phyloP scores from a whole-genome alignment of 352 stramenopile genomes.

The Phytopythium montanum region DNA sequence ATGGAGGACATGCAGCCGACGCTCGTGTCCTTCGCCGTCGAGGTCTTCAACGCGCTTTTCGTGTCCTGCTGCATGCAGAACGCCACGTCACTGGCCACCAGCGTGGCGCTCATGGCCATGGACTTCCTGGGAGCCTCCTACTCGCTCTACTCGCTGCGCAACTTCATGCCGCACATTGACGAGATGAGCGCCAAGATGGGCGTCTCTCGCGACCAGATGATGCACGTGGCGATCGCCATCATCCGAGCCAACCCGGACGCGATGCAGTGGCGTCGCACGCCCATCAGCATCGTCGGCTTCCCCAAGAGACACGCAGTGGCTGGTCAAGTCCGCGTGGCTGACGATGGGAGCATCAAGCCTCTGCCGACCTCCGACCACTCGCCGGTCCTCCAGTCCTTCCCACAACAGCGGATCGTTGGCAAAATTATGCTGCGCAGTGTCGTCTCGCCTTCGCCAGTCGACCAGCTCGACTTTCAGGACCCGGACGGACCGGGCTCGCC shows the following conservation, averaged over 20 bases:
- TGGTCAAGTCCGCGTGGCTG: not conserved
- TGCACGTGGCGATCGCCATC: conserved; percentile 13
- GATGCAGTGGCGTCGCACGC: not conserved
- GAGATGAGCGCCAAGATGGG: conserved; percentile 12
- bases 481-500: not conserved
- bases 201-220: conserved; percentile 8
- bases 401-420: not conserved
- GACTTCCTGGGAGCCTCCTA: conserved; percentile 25
- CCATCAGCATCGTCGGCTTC: conserved; percentile 4
- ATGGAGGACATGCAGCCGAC: conserved; percentile 19
- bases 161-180: conserved; percentile 11
- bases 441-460: not conserved
- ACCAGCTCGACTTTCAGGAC: not conserved
- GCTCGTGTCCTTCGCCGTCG: conserved; percentile 20
- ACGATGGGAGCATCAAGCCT: not conserved
- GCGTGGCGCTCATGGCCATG: conserved; percentile 14
- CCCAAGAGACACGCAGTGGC: not conserved
- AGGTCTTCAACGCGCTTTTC: conserved; percentile 32
- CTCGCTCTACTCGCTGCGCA: conserved; percentile 9
- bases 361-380: not conserved
- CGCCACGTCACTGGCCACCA: conserved; percentile 17
- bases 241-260: conserved; percentile 8
- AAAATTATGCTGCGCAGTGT: not conserved
- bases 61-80: conserved; percentile 29
- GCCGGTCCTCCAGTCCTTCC: not conserved